Base-by-base conservation (phyloP, 495 filamentous ascomycete genomes). In the Saxophila tyrrhenica region DNA sequence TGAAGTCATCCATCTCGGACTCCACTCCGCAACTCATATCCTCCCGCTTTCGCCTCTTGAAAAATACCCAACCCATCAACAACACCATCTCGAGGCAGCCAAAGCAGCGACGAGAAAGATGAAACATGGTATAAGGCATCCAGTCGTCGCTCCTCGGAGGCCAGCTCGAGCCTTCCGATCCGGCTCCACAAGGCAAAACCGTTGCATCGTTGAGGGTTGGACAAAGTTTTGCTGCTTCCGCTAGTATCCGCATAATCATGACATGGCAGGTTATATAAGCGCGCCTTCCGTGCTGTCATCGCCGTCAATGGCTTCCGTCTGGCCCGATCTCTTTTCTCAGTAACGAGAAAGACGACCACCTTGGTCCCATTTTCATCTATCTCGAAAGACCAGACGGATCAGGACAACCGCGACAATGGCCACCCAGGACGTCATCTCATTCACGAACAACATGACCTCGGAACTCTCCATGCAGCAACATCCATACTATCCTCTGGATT, bases 401-500 rank as follows among this genome's bases (percentile, higher is more conserved):
- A n/a, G n/a, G n/a, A 35, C 29, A 35, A 35, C 29, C 29, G 29
- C 29, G 7, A 35, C 29, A 5, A 35, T 35, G 29, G 29, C 7
- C 13, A 7, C 29, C 29, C 29, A 35, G 13, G 13, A 7, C 13
- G 29, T 35, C 29, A 5, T 7, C 29, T n/a, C n/a, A n/a, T 35
- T 44, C 16, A 44, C n/a, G 41, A n/a, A 7, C 35, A 52, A 57
- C 49, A 44, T 47, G 16, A 48, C 50, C 13, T 35, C 29, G 7
- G 48, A 59, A 35, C 41, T 45, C 24, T 51, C 51, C 25, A 50
- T 41, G 20, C n/a, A 55, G 20, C n/a, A 41, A 19, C 85, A 91
- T 58, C 85, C 86, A 10, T 91, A 89, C 65, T 86, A 84, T 58
- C 87, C 87, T 13, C 61, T 77, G 2, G 78, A 78, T 46, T 78